These are phyloP conservation scores for Coemansia sp. DNA, from an alignment of 192 early-diverging fungal species.

Conservation along the genomic window DNA sequence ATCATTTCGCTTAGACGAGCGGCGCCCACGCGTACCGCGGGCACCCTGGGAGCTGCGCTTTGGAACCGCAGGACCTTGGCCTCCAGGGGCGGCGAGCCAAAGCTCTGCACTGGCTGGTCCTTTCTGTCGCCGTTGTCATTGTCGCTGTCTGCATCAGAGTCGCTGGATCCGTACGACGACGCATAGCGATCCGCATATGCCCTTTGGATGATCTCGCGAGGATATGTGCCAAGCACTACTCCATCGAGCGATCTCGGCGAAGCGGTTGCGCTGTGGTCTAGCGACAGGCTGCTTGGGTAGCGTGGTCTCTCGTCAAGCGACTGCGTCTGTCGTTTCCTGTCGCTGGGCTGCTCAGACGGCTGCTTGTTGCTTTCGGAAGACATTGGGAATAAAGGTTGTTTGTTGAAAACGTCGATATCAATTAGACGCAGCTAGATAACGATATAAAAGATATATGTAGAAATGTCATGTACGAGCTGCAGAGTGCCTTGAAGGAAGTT, in stretches of 20 bases:
- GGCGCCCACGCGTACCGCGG: slow-evolving; percentile 24
- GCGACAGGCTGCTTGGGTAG: too few relatives aligned
- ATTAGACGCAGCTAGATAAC: too few relatives aligned
- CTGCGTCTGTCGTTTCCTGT: not conserved
- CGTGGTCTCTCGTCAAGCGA: not conserved
- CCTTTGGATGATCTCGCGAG: not conserved
- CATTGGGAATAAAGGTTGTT: not conserved
- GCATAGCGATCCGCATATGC: slow-evolving; percentile 24
- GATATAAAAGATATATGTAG: too few relatives aligned
- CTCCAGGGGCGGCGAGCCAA: slow-evolving; percentile 4
- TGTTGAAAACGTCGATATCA: too few relatives aligned
- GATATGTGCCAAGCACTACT: slow-evolving; percentile 9
- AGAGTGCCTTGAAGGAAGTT: too few relatives aligned
- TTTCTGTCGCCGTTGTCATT: not conserved
- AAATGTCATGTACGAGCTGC: too few relatives aligned
- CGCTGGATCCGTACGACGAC: slow-evolving; percentile 21
- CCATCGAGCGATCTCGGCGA: slow-evolving; percentile 15
- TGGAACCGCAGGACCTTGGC: slow-evolving; percentile 27
- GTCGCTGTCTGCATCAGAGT: slow-evolving; percentile 9
- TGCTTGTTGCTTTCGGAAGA: not conserved
- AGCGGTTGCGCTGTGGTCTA: not conserved
- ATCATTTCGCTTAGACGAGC: slow-evolving; percentile 42
- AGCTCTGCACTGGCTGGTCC: not conserved
- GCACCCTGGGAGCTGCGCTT: slow-evolving; percentile 12
- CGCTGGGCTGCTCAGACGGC: too few relatives aligned